Percentiles rank a stretch among this genome's conserved stretches.
phyloP scores from a whole-genome alignment of 495 filamentous ascomycete genomes.

The Jackrogersella multiformis region DNA sequence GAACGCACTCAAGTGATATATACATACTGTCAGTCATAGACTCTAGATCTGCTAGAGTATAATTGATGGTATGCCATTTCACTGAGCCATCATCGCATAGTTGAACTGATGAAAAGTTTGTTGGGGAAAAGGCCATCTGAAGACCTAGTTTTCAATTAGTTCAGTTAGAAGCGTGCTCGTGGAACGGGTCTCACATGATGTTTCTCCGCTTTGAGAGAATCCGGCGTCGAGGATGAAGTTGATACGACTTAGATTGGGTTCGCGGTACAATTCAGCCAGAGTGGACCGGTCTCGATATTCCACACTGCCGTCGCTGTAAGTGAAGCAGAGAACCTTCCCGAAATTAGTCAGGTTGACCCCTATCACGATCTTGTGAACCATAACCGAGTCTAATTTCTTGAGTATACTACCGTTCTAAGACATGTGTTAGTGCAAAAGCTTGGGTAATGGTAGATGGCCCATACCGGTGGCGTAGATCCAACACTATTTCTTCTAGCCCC shows the following conservation, averaged over 20 bases:
- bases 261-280: constrained; percentile 69
- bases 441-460: constrained; percentile 6
- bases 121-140: constrained; percentile 77
- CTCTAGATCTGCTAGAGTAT: constrained; percentile 53
- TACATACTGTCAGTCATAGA: constrained; percentile 56
- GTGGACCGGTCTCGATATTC: constrained; percentile 78
- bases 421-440: constrained; percentile 22
- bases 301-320: constrained; percentile 78
- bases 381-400: constrained; percentile 71
- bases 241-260: constrained; percentile 70
- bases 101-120: constrained; percentile 70
- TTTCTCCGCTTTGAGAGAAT: constrained; percentile 34
- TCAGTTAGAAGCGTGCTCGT: constrained; percentile 2
- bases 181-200: constrained; percentile 37
- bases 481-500: constrained; percentile 68
- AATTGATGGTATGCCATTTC: constrained; percentile 70
- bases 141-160: constrained; percentile 59
- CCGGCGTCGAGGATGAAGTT: constrained; percentile 40
- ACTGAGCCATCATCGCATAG: constrained; percentile 72
- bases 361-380: constrained; percentile 73
- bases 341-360: constrained; percentile 70
- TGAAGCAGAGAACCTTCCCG: constrained; percentile 72
- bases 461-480: constrained; percentile 54
- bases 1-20: not conserved
- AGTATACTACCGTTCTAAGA: constrained; percentile 66